A percentile compares a stretch with the other conserved stretches of the same genome.
Conservation (phyloP, 495 filamentous ascomycete genomes). For the Penicillium coprophilum region DNA sequence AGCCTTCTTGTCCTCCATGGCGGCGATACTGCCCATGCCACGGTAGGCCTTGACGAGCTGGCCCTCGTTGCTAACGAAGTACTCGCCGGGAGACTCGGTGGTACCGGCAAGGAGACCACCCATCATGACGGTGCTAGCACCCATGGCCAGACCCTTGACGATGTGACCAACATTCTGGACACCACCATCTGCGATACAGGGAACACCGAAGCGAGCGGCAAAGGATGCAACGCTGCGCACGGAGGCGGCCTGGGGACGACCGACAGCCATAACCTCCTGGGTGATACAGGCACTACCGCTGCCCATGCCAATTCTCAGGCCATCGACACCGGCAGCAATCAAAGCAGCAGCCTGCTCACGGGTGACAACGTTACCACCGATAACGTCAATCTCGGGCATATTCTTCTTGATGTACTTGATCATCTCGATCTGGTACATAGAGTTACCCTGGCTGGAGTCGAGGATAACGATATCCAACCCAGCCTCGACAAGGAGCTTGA, state of each 20-base stretch:
- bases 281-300: conserved; percentile 98
- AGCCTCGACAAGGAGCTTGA: conserved; percentile 88
- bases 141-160: conserved; percentile 93
- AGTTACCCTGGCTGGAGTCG: conserved; percentile 95
- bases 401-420: conserved; percentile 89
- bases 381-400: conserved; percentile 85
- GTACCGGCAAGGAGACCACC: conserved; percentile 95
- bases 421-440: conserved; percentile 96
- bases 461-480: conserved; percentile 94
- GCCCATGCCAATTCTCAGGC: conserved; percentile 98
- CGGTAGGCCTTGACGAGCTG: conserved; percentile 99
- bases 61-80: conserved; percentile 90
- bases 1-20: conserved; percentile 98
- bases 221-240: conserved; percentile 88
- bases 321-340: conserved; percentile 93
- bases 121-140: conserved; percentile 98
- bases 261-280: conserved; percentile 99
- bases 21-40: conserved; percentile 97
- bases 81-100: conserved; percentile 95
- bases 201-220: conserved; percentile 90
- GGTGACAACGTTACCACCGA: conserved; percentile 97
- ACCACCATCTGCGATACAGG: conserved; percentile 96
- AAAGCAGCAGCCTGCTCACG: conserved; percentile 88
- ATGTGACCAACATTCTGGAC: conserved; percentile 99
- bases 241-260: conserved; percentile 88